phyloP scores from a whole-genome alignment of 768 basidiomycete species.

The Psilocybe azurescens region DNA sequence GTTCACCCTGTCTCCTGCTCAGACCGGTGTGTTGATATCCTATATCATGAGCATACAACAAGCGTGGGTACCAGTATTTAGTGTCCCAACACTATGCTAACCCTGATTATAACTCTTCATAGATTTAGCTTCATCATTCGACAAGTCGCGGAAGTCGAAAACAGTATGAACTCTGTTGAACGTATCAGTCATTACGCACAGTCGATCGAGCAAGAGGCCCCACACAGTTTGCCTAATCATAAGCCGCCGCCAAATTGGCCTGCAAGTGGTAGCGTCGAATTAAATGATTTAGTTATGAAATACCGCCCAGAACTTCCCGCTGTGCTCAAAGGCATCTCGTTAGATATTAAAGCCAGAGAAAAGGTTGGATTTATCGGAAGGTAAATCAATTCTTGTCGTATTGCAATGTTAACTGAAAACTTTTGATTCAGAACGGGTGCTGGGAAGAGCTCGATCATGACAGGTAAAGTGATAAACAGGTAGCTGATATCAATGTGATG shows the following conservation, averaged over 20 bases:
- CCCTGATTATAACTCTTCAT: slow-evolving; percentile 7
- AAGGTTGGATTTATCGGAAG: slow-evolving; percentile 90
- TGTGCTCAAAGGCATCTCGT: slow-evolving; percentile 78
- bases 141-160: slow-evolving; percentile 84
- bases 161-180: slow-evolving; percentile 89
- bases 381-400: slow-evolving; percentile 21
- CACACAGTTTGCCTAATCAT: slow-evolving; percentile 61
- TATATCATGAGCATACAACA: slow-evolving; percentile 83
- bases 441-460: slow-evolving; percentile 89
- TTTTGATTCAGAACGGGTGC: slow-evolving; percentile 66
- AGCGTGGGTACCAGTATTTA: slow-evolving; percentile 37
- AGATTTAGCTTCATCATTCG: slow-evolving; percentile 80
- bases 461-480: not conserved
- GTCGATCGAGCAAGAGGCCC: slow-evolving; percentile 81
- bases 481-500: not conserved
- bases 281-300: slow-evolving; percentile 75
- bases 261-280: slow-evolving; percentile 65
- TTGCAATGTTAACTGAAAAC: not conserved
- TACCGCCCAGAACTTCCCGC: slow-evolving; percentile 87
- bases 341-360: slow-evolving; percentile 75
- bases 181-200: slow-evolving; percentile 82
- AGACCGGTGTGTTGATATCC: slow-evolving; percentile 76
- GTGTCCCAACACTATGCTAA: not conserved
- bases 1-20: slow-evolving; percentile 74
- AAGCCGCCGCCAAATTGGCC: slow-evolving; percentile 77